Conservation (phyloP, 2,329 filamentous ascomycete genomes). For the Verticillium albo-atrum region DNA sequence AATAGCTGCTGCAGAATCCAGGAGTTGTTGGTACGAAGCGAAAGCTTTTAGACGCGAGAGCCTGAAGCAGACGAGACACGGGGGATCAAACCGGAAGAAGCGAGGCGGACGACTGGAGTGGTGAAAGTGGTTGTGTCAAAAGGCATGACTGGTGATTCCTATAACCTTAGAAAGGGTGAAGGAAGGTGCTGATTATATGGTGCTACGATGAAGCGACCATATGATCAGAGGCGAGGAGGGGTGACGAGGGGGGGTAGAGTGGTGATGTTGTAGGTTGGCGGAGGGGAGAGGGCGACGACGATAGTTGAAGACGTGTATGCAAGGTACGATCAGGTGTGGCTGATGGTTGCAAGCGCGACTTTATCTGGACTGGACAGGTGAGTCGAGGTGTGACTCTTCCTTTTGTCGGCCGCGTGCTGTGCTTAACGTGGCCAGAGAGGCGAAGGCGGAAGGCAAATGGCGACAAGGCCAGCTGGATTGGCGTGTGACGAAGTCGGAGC, state of each 20-base stretch:
- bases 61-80: conserved; percentile 45
- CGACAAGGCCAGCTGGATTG: conserved; percentile 2
- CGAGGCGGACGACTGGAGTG: conserved; percentile 60
- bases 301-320: background rate
- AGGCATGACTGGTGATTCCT: conserved; percentile 49
- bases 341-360: conserved; percentile 6
- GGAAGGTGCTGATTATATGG: conserved; percentile 23
- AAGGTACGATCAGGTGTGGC: conserved; percentile 8
- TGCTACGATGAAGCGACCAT: conserved; percentile 24
- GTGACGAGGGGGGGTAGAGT: conserved; percentile 2
- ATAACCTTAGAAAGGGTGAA: conserved; percentile 20
- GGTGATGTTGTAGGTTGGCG: conserved; percentile 3
- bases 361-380: conserved; percentile 11
- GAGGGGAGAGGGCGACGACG: background rate
- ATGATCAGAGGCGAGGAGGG: conserved; percentile 12
- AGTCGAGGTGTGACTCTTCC: conserved; percentile 13
- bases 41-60: conserved; percentile 37
- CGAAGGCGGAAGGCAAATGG: conserved; percentile 7
- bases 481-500: conserved; percentile 16
- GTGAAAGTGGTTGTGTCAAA: conserved; percentile 43
- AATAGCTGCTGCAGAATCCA: conserved; percentile 29
- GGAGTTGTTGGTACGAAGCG: conserved; percentile 35
- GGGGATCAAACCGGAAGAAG: conserved; percentile 55
- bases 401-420: conserved; percentile 9
- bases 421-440: conserved; percentile 13